Percentiles rank a stretch among this genome's conserved stretches.
These are phyloP conservation scores for Mucor velutinosus DNA, from an alignment of 371 early-diverging fungal genomes.

Conservation along the genomic window DNA sequence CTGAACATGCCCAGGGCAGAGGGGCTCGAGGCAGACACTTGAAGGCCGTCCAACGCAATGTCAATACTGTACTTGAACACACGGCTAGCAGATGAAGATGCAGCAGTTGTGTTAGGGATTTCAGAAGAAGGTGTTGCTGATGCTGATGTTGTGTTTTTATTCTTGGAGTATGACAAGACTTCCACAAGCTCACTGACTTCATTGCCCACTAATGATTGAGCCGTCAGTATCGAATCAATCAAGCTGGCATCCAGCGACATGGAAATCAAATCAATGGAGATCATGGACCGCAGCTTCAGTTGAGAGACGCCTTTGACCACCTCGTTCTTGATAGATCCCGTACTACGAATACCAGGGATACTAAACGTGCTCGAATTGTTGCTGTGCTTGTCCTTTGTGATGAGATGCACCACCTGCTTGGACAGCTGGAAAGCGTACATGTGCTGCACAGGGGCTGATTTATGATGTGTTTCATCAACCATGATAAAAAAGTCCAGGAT, in stretches of 20 bases:
- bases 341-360: slow-evolving; percentile 62
- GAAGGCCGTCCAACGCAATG: slow-evolving; percentile 63
- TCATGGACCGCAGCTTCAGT: slow-evolving; percentile 47
- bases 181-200: slow-evolving; percentile 82
- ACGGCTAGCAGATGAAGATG: neutral
- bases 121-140: neutral
- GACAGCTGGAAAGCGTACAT: slow-evolving; percentile 59
- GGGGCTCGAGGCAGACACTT: slow-evolving; percentile 71
- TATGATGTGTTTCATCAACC: slow-evolving; percentile 48
- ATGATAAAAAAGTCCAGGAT: slow-evolving; percentile 59
- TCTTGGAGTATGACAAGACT: slow-evolving; percentile 61
- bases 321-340: slow-evolving; percentile 48
- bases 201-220: slow-evolving; percentile 75
- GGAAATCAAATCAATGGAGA: slow-evolving; percentile 70
- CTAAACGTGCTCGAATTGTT: slow-evolving; percentile 54
- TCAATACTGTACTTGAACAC: slow-evolving; percentile 59
- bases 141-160: neutral
- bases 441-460: slow-evolving; percentile 32
- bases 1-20: slow-evolving; percentile 67
- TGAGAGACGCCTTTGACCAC: slow-evolving; percentile 9
- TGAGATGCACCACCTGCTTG: slow-evolving; percentile 59
- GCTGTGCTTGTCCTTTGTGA: slow-evolving; percentile 35
- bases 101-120: too few species aligned
- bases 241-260: slow-evolving; percentile 69
- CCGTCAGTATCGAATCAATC: slow-evolving; percentile 77